Conservation (phyloP, 2,329 filamentous ascomycete genomes). For the Neurospora sp. region DNA sequence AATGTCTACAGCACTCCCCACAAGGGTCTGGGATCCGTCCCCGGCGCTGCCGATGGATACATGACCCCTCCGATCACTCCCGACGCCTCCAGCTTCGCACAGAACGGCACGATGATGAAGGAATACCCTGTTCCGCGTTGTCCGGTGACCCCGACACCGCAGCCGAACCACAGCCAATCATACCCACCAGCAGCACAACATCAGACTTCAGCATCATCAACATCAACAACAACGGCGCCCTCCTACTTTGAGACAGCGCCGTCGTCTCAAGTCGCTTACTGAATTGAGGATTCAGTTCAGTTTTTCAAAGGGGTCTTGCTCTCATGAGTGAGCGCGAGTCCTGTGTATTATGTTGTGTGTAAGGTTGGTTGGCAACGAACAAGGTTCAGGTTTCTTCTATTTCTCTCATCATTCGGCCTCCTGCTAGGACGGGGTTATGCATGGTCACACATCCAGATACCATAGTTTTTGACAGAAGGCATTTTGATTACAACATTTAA, state of each 20-base stretch:
- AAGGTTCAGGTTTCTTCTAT: not conserved
- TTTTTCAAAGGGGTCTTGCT: not conserved
- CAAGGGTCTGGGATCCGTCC: slow-evolving; percentile 57
- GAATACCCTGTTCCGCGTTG: slow-evolving; percentile 44
- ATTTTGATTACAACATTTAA: slow-evolving; percentile 2
- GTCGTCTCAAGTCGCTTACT: not conserved
- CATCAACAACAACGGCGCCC: slow-evolving; percentile 33
- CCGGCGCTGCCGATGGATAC: slow-evolving; percentile 61
- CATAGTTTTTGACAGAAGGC: not conserved
- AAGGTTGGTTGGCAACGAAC: slow-evolving; percentile 1
- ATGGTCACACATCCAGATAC: not conserved
- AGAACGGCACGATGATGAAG: slow-evolving; percentile 32
- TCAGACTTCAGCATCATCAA: slow-evolving; percentile 19
- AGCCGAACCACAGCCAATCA: slow-evolving; percentile 23
- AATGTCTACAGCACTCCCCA: slow-evolving; percentile 69
- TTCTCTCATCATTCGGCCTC: not conserved
- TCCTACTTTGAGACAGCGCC: slow-evolving; percentile 35
- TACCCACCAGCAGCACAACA: slow-evolving; percentile 20
- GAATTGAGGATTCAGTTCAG: not conserved
- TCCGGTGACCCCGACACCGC: slow-evolving; percentile 53
- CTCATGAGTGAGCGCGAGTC: slow-evolving; percentile 8
- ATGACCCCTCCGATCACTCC: slow-evolving; percentile 81
- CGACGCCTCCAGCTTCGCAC: slow-evolving; percentile 51
- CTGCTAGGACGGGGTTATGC: not conserved
- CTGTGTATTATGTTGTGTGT: slow-evolving; percentile 1